Evolutionary conservation across 2,329 filamentous ascomycete species (phyloP).

Genomic region (Aspergillus japonicus): DNA sequence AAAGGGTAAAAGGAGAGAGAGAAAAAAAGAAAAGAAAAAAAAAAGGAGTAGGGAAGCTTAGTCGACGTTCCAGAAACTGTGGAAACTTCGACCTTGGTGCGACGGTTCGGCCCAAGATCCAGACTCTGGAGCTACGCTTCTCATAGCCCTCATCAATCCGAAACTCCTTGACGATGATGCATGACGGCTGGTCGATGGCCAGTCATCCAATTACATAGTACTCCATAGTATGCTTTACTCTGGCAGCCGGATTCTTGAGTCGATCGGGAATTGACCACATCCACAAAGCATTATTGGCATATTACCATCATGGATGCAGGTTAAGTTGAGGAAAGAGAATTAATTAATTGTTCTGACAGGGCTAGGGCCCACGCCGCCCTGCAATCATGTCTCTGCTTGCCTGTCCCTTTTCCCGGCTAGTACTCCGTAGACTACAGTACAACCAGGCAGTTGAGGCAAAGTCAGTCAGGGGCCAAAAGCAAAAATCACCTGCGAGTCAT

Average conservation of each 20-base stretch:
- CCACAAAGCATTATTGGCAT: slow-evolving; percentile 1
- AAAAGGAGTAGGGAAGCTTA: slow-evolving; percentile 14
- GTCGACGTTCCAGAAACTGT: slow-evolving; percentile 23
- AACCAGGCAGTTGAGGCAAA: not conserved
- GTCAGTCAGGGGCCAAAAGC: slow-evolving; percentile 9
- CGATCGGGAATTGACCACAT: not conserved
- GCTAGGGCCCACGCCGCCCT: slow-evolving; percentile 15
- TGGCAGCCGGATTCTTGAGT: not conserved
- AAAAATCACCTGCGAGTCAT: slow-evolving; percentile 11
- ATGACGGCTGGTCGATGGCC: slow-evolving; percentile 7
- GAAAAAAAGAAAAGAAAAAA: slow-evolving; percentile 10
- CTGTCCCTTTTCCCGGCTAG: not conserved
- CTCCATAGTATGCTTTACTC: no score
- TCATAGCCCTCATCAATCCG: slow-evolving; percentile 19
- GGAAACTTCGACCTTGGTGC: slow-evolving; percentile 16
- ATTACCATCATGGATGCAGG: not conserved
- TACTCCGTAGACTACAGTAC: not conserved
- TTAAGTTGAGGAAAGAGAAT: slow-evolving; percentile 3
- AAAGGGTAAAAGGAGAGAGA: slow-evolving; percentile 3
- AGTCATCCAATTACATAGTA: not conserved
- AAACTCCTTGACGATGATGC: slow-evolving; percentile 18
- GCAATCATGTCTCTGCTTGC: slow-evolving; percentile 14
- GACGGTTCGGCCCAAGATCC: slow-evolving; percentile 23
- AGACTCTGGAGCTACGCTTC: slow-evolving; percentile 16
- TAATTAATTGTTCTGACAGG: slow-evolving; percentile 11